Evolutionary conservation across 1,284 basidiomycete genomes (phyloP).

Genomic region (Cystobasidium sp.): DNA sequence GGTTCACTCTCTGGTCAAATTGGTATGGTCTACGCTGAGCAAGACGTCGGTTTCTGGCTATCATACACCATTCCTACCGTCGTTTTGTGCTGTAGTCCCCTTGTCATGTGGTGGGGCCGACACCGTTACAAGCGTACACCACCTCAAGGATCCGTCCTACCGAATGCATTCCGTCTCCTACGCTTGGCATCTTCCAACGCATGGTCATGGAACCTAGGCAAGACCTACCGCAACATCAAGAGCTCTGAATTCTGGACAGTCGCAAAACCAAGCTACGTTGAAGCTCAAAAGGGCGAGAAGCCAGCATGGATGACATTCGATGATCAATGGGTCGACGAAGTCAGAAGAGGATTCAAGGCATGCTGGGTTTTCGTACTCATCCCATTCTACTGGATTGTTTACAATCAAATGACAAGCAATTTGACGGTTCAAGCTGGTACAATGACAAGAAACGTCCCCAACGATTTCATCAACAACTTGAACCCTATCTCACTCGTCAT

Average conservation of each 20-base stretch:
- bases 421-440: conserved; percentile 63
- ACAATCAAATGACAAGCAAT: conserved; percentile 67
- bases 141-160: conserved; percentile 80
- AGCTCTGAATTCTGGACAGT: conserved; percentile 76
- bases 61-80: conserved; percentile 58
- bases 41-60: conserved; percentile 58
- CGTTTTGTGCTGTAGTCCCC: conserved; percentile 61
- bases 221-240: conserved; percentile 55
- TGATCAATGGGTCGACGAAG: conserved; percentile 75
- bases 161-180: conserved; percentile 57
- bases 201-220: conserved; percentile 57
- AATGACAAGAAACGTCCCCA: conserved; percentile 74
- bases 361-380: conserved; percentile 77
- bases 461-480: conserved; percentile 78
- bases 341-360: conserved; percentile 78
- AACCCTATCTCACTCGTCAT: conserved; percentile 73
- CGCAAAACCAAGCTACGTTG: conserved; percentile 66
- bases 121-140: conserved; percentile 71
- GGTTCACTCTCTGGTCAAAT: conserved; percentile 67
- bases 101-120: conserved; percentile 70
- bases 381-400: conserved; percentile 71
- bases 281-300: conserved; percentile 44
- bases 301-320: conserved; percentile 60
- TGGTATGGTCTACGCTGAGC: conserved; percentile 57
- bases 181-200: conserved; percentile 54